Evolutionary conservation across 495 filamentous ascomycete genomes (phyloP), one percentile per base, ranked within the genome.

Genomic region (Copromyces sp.): DNA sequence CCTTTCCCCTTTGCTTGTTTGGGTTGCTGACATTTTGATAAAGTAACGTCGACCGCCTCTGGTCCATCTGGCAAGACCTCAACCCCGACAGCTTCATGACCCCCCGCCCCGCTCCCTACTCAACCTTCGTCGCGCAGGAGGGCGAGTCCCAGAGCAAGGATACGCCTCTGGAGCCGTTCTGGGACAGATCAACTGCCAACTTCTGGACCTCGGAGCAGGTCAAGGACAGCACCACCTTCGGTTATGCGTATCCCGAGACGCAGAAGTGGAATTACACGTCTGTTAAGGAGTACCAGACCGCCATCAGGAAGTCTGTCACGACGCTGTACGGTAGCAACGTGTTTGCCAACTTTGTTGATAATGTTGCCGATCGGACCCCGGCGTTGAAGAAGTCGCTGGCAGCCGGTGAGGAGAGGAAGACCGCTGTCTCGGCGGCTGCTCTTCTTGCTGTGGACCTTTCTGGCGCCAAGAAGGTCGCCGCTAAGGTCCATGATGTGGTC

Each of bases 41-140:
- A 29, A 79, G 76, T 68, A 80, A 81, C 71, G 84, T 93, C 35
- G 92, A 94, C 78, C 84, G 92, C 7, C 78, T 88, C 70, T 90
- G 89, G 76, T 86, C 91, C 4, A 87, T 93, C 73, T 94, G 91
- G 90, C 90, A 94, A 80, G 85, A 84, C 4, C 78, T 92, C 40
- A 85, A 93, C 77, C 90, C 89, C 4, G 76, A 85, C 29, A 83
- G 82, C 74, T 88, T 83, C 72, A 85, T 92, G 29, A 78, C 82
- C 11, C 83, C 89, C 17, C 77, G 83, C 17, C 70, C 80, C 3
- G 84, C 86, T 24, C 77, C 79, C 2, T 82, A 84, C 35, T 83
- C 83, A 41, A 90, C 88, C 3, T 91, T 86, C 77, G 86, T 82
- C 3, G 82, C 79, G 0, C 74, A 79, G 7, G 76, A 78, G 0